Evolutionary conservation across 2,329 filamentous ascomycete genomes (phyloP).

Genomic region (Xylaria sp.): DNA sequence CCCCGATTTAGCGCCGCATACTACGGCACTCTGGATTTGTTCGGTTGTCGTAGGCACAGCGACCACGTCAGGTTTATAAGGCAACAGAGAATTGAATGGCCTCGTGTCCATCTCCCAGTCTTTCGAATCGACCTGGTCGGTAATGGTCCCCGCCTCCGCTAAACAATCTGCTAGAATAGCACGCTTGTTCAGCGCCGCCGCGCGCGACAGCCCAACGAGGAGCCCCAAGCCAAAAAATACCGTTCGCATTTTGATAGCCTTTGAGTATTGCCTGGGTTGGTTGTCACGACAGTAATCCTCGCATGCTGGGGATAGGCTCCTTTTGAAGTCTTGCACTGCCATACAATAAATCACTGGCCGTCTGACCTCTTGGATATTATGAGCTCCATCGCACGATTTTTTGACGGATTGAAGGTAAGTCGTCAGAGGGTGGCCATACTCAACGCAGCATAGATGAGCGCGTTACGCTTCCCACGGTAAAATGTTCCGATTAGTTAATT

Average conservation of each 20-base stretch:
- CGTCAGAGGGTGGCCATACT: constrained; percentile 35
- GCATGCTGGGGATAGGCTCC: constrained; percentile 12
- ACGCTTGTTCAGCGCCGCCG: constrained; percentile 42
- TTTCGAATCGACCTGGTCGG: constrained; percentile 44
- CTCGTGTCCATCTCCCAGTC: constrained; percentile 45
- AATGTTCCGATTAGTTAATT: constrained; percentile 46
- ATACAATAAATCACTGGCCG: constrained; percentile 32
- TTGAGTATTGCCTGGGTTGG: constrained; percentile 5
- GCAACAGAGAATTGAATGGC: constrained; percentile 46
- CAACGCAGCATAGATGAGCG: constrained; percentile 40
- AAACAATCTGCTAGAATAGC: constrained; percentile 47
- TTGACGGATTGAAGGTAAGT: constrained; percentile 37
- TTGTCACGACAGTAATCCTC: background rate
- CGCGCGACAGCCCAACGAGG: constrained; percentile 39
- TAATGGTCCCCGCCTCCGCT: constrained; percentile 36
- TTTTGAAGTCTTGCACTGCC: constrained; percentile 27
- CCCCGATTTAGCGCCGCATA: constrained; percentile 53
- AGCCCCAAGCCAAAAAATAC: constrained; percentile 41
- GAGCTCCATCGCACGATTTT: constrained; percentile 40
- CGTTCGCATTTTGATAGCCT: constrained; percentile 39
- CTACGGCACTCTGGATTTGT: constrained; percentile 56
- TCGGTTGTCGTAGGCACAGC: constrained; percentile 54
- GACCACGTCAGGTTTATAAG: constrained; percentile 53
- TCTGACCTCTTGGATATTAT: constrained; percentile 22
- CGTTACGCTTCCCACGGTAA: constrained; percentile 40